Evolutionary conservation across 345 rosid genomes (phyloP).

Genomic region (Ceriops tagal): DNA sequence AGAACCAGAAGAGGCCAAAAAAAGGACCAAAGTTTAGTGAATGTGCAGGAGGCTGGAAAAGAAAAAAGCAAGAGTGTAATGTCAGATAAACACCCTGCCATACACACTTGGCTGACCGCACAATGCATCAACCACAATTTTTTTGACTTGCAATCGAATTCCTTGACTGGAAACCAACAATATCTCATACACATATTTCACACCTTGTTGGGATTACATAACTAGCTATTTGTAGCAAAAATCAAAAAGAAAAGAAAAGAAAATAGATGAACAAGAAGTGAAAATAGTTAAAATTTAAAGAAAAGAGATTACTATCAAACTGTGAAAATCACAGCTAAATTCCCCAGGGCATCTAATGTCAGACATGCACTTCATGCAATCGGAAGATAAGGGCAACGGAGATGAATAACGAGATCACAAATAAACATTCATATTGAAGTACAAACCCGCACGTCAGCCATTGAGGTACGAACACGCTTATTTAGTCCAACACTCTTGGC

Average conservation of each 20-base stretch:
- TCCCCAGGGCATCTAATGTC: neutral
- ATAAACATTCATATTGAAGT: conserved; percentile 17
- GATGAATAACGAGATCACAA: neutral
- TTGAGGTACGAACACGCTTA: conserved; percentile 50
- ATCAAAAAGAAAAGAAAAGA: too few relatives aligned
- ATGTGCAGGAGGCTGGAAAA: neutral
- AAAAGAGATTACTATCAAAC: neutral
- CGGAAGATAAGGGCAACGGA: neutral
- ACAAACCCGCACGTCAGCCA: conserved; percentile 53
- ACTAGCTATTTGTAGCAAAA: too few relatives aligned
- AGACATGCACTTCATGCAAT: neutral
- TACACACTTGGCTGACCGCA: neutral
- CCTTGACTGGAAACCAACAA: neutral
- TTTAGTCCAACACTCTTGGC: conserved; percentile 42
- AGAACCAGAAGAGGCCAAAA: conserved; percentile 4
- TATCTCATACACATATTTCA: neutral
- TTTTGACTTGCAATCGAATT: neutral
- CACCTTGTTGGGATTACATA: neutral
- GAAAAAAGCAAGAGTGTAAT: neutral
- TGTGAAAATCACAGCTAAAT: neutral
- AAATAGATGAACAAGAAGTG: too few relatives aligned
- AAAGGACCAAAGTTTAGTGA: neutral
- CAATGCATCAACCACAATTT: neutral
- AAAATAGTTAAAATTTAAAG: neutral
- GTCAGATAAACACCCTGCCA: neutral